Evolutionary conservation across 2,329 filamentous ascomycete species (phyloP).

Genomic region (Pseudogymnoascus sp.): DNA sequence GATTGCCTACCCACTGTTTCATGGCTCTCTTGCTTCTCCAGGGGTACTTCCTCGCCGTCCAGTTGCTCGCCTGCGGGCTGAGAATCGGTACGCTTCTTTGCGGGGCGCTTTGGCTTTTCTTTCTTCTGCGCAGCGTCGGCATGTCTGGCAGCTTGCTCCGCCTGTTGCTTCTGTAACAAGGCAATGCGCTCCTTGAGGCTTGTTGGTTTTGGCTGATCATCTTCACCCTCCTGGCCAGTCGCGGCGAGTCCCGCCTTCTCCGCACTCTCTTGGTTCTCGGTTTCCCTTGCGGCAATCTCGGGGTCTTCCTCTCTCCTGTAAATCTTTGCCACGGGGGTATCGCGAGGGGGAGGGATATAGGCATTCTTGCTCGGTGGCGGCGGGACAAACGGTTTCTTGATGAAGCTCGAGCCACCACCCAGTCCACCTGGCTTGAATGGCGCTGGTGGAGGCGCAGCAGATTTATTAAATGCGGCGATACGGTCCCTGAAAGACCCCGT

Average conservation of each 20-base stretch:
- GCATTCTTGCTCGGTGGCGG: constrained; percentile 89
- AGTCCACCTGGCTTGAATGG: constrained; percentile 75
- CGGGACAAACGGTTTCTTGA: constrained; percentile 95
- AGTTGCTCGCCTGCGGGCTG: constrained; percentile 31
- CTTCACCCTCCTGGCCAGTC: constrained; percentile 42
- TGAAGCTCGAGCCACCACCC: constrained; percentile 56
- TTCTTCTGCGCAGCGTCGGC: constrained; percentile 72
- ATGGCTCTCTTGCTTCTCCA: constrained; percentile 40
- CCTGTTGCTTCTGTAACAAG: constrained; percentile 83
- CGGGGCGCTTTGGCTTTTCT: constrained; percentile 74
- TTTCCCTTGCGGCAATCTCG: constrained; percentile 55
- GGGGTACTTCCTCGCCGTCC: constrained; percentile 28
- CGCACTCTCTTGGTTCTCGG: constrained; percentile 56
- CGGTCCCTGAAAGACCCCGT: constrained; percentile 82
- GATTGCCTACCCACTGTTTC: constrained; percentile 42
- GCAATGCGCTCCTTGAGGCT: constrained; percentile 95
- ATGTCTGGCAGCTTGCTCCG: constrained; percentile 77
- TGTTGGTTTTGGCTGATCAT: constrained; percentile 82
- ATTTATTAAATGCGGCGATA: constrained; percentile 94
- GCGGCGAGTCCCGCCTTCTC: constrained; percentile 56
- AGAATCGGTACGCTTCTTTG: constrained; percentile 55
- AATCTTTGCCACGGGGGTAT: constrained; percentile 61
- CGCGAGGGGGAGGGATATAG: constrained; percentile 69
- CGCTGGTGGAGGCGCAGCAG: constrained; percentile 73
- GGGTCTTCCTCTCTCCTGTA: constrained; percentile 87